Evolutionary conservation across 1,284 basidiomycete genomes (phyloP), one percentile per base, ranked within the genome.

Genomic region (Papiliotrema terrestris): DNA sequence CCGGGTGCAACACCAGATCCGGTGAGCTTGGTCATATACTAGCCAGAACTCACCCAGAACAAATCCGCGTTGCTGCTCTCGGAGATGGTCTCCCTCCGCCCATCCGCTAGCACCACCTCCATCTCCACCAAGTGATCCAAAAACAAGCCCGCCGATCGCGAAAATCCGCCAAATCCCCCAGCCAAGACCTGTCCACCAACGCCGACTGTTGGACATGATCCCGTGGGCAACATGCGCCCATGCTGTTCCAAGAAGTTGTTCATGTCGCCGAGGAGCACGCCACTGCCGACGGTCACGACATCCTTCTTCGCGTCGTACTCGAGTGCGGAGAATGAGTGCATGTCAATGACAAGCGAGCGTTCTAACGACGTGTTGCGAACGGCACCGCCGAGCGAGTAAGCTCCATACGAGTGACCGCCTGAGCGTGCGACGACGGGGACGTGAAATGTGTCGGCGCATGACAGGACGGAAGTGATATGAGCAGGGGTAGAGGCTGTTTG

Each of bases 371-470:
- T 35, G 22, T n/a, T 29, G 36, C 29, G 23, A 41, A 45, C 17
- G 5, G 58, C 14, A n/a, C 60, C 60, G 17, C 60, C 60, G 2
- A 61, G 49, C 17, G 57, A 59, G 54, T 59, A 61, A 25, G 60
- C 60, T 5, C 53, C 60, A 32, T 61, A 61, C 11, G 57, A 59
- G 32, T 59, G 57, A 0, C 60, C 60, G 13, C 60, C 60, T 14
- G 60, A 61, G 14, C 60, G 37, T 1, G 60, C 52, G 13, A 54
- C 50, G 14, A 49, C 51, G 8, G 60, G 60, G 14, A 56, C 54
- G 22, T 38, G 15, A 25, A 29, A 3, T 14, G 8, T 22, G 13
- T 38, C 26, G 26, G 56, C 57, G 39, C 59, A 61, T 42, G 42
- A 19, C 14, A 60, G 23, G 8, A 50, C 49, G 2, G 41, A 32